Base-by-base conservation (phyloP, 2,329 filamentous ascomycete genomes). In the Penicillium crustosum region DNA sequence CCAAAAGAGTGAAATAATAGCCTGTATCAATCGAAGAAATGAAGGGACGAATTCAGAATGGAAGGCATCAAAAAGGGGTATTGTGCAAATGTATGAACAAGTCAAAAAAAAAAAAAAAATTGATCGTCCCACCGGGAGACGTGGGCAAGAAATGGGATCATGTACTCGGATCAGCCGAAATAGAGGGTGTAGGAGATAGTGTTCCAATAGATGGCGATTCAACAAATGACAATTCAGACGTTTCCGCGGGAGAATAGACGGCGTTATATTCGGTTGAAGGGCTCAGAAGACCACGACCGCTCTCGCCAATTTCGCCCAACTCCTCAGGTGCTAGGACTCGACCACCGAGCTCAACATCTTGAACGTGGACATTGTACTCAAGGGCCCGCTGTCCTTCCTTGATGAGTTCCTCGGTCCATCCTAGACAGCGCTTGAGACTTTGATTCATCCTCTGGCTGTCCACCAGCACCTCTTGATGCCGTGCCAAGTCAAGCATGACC, bases 401-500 rank as follows among this genome's bases (percentile, higher is more conserved):
- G 72, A 99, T 96, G 44, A 99, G 82, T 61, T 90, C 88, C 70
- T 99, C 93, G 0, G 93, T 95, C 84, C 91, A 93, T 64, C 87
- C 87, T 35, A 97, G 82, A 73, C 94, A 99, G 48, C 91, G 84
- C 73, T 91, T 95, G 45, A 99, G 83, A 72, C 90, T 96, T 73
- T 95, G 90, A 71, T 97, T 97, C 81, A 97, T 92, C 78, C 92
- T 95, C 70, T 97, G 92, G 65, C 89, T 94, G 72, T 96, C 93
- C 39, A 92, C 80, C 9, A 99, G 83, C 1, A 97, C 80, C 69
- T 96, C 89, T 64, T 92, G 90, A 72, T 99, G 94, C 70, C 93
- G 93, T 4, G 87, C 84, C 0, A 99, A 82, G 73, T 99, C 94
- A 5, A 92, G 82, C 66, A 89, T 85, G n/a, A 97, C 80, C 31